Conservation (phyloP, 208 protist genomes). For the Wallacemonas rigidus region DNA sequence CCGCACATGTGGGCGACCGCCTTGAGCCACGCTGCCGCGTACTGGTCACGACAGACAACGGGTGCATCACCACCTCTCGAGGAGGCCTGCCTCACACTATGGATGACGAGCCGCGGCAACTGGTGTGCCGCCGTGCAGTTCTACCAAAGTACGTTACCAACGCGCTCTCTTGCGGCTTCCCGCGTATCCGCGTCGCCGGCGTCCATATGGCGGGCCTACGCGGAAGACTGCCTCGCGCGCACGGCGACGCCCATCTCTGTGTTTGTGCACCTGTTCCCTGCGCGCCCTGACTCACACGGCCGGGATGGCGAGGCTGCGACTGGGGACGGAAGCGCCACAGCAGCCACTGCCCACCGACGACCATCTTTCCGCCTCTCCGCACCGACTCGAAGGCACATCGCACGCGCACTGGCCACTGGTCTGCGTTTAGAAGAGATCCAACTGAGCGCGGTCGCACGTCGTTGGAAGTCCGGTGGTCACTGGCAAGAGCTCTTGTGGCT, state of each 20-base stretch:
- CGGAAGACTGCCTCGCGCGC: slow-evolving; percentile 43
- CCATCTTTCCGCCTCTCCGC: slow-evolving; percentile 7
- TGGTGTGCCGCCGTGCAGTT: slow-evolving; percentile 42
- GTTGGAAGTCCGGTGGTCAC: slow-evolving; percentile 43
- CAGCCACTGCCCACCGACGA: neutral
- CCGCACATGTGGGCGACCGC: slow-evolving; percentile 50
- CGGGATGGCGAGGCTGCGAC: neutral
- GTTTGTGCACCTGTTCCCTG: slow-evolving; percentile 24
- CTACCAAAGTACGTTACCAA: slow-evolving; percentile 6
- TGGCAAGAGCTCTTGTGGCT: slow-evolving; percentile 57
- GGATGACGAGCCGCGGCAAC: slow-evolving; percentile 53
- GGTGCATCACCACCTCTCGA: neutral
- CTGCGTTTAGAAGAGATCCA: slow-evolving; percentile 67
- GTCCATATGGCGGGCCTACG: neutral
- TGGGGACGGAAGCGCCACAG: too few species aligned
- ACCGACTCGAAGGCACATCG: slow-evolving; percentile 34
- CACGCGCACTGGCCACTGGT: slow-evolving; percentile 45
- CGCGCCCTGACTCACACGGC: neutral
- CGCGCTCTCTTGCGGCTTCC: neutral
- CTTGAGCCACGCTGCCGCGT: slow-evolving; percentile 24
- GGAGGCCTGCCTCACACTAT: slow-evolving; percentile 28
- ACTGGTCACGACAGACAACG: neutral
- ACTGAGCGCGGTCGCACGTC: slow-evolving; percentile 46
- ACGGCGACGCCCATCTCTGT: slow-evolving; percentile 25
- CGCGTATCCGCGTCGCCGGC: too few species aligned